Percentiles rank a stretch among this genome's conserved stretches.
These are phyloP conservation scores for Annulohypoxylon maeteangense DNA, from an alignment of 495 filamentous ascomycete genomes.

Conservation along the genomic window DNA sequence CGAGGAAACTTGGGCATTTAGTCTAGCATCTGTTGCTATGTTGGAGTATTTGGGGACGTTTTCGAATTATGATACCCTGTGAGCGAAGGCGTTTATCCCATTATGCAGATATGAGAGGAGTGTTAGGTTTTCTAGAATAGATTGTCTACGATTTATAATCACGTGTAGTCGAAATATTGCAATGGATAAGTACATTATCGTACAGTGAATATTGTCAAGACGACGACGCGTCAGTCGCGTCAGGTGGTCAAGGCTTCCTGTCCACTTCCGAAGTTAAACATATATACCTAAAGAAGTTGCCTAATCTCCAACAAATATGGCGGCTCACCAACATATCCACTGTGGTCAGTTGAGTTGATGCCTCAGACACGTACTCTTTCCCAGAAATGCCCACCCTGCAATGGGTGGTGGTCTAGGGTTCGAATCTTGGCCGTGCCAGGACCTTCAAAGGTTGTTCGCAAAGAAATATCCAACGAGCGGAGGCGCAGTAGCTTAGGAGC, in stretches of 20 bases:
- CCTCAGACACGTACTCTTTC: neutral
- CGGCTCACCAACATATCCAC: neutral
- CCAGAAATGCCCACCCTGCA: neutral
- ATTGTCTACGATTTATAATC: neutral
- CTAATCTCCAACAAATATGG: neutral
- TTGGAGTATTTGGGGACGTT: neutral
- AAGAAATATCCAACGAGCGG: neutral
- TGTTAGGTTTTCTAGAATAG: neutral
- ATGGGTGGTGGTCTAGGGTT: neutral
- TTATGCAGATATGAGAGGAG: neutral
- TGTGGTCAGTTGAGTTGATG: neutral
- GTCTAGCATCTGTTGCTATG: neutral
- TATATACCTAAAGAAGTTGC: neutral
- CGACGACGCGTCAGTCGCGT: neutral
- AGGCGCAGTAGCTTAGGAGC: neutral
- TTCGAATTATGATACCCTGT: slow-evolving; percentile 1
- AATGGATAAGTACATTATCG: neutral
- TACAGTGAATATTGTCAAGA: neutral
- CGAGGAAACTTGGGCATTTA: neutral
- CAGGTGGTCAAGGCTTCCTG: neutral
- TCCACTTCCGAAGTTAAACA: neutral
- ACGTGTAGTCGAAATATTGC: neutral
- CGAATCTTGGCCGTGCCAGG: neutral
- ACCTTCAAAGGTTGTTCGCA: neutral
- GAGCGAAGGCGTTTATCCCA: neutral